Percentiles rank a stretch among this genome's conserved stretches.
Evolutionary conservation across 345 rosid species (phyloP).

Genomic region (Populus davidiana): DNA sequence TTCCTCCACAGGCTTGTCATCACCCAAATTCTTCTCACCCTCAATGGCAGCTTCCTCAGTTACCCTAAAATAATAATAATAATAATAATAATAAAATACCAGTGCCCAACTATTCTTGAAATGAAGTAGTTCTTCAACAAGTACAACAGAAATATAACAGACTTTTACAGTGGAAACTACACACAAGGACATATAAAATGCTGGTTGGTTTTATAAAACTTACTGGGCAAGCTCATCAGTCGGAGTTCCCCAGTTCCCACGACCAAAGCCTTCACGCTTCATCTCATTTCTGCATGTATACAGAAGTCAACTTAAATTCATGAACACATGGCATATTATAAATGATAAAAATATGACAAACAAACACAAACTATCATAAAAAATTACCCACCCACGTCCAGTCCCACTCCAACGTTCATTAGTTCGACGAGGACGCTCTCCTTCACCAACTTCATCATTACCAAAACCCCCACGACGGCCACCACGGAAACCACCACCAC

Average conservation of each 20-base stretch:
- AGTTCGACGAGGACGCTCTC: constrained; percentile 20
- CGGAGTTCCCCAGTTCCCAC: constrained; percentile 28
- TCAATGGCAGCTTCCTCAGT: constrained; percentile 22
- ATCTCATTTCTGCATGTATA: constrained; percentile 14
- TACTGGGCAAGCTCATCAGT: constrained; percentile 25
- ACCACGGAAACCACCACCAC: constrained; percentile 21
- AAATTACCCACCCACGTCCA: constrained; percentile 26
- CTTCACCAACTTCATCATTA: constrained; percentile 22
- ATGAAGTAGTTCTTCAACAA: neutral
- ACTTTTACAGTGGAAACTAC: neutral
- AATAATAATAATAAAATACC: neutral
- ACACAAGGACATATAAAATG: neutral
- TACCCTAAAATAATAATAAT: neutral
- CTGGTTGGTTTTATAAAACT: neutral
- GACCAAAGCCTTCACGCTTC: constrained; percentile 28
- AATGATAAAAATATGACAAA: neutral
- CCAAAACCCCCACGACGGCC: constrained; percentile 16
- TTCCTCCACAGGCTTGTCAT: constrained; percentile 19
- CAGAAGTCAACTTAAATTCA: neutral
- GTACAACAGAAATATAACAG: neutral
- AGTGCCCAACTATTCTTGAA: neutral
- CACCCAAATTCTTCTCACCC: constrained; percentile 13
- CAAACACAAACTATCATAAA: too few relatives aligned
- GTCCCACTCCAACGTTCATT: constrained; percentile 29
- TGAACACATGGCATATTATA: neutral